A percentile compares a stretch with the other conserved stretches of the same genome.
Evolutionary conservation across 352 stramenopile genomes (phyloP).

Genomic region (Globisporangium cederbergense): DNA sequence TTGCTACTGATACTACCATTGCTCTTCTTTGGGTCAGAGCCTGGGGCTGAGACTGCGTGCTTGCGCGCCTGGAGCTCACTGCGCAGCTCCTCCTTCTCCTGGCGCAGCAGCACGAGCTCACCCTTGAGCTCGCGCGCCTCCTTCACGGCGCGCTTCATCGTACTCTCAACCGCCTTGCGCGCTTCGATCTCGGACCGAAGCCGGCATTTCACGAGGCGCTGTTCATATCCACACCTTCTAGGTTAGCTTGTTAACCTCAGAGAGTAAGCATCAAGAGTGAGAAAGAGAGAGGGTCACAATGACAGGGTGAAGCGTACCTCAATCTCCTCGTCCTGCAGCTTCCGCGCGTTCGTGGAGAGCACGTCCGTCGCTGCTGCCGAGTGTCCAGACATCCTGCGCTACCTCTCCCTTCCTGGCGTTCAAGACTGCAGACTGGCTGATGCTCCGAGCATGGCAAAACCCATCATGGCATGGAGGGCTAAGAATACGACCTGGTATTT

Average conservation of each 20-base stretch:
- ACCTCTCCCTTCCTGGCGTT: neutral
- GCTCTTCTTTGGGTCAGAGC: slow-evolving; percentile 12
- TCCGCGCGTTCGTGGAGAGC: slow-evolving; percentile 43
- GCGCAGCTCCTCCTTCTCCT: slow-evolving; percentile 67
- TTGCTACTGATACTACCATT: neutral
- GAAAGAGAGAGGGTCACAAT: neutral
- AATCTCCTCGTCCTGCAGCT: slow-evolving; percentile 60
- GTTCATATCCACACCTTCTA: neutral
- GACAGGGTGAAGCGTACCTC: slow-evolving; percentile 27
- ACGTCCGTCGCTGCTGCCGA: slow-evolving; percentile 11
- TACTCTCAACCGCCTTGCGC: slow-evolving; percentile 63
- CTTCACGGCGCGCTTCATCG: slow-evolving; percentile 72
- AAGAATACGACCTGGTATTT: slow-evolving; percentile 1
- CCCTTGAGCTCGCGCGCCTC: slow-evolving; percentile 76
- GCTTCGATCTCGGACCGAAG: slow-evolving; percentile 71
- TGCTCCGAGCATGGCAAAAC: neutral
- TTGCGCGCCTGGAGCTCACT: slow-evolving; percentile 21
- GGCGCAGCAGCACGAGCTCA: slow-evolving; percentile 63
- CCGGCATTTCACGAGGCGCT: slow-evolving; percentile 77
- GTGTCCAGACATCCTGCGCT: neutral
- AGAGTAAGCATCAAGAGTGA: neutral
- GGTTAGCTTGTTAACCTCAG: neutral
- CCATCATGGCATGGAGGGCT: neutral
- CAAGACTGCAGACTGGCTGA: neutral
- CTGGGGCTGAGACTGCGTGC: slow-evolving; percentile 8